Conservation (phyloP, 2,329 filamentous ascomycete species). For the Fusarium mexicanum region DNA sequence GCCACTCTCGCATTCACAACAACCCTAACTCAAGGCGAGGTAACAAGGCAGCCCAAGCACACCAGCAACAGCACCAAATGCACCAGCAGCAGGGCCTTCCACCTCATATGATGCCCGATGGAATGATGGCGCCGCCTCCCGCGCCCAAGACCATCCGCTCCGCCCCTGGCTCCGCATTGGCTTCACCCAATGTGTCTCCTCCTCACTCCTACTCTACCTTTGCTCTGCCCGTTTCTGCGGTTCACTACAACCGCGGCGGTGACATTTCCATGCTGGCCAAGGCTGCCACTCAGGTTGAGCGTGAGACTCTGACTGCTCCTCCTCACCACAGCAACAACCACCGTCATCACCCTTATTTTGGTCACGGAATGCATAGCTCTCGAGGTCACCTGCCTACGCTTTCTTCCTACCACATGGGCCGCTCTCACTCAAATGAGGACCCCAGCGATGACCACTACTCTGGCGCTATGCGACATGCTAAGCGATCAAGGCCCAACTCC, state of each 20-base stretch:
- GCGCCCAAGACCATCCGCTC: slow-evolving; percentile 85
- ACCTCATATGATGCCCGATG: slow-evolving; percentile 62
- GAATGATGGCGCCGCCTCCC: slow-evolving; percentile 81
- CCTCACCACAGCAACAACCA: slow-evolving; percentile 54
- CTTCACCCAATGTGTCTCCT: slow-evolving; percentile 95
- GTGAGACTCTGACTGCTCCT: slow-evolving; percentile 59
- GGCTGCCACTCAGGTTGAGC: slow-evolving; percentile 69
- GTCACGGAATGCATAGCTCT: slow-evolving; percentile 57
- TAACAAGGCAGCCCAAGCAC: slow-evolving; percentile 74
- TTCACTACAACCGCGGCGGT: slow-evolving; percentile 60
- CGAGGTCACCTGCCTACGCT: slow-evolving; percentile 77
- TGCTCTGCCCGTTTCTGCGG: slow-evolving; percentile 61
- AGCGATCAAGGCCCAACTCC: slow-evolving; percentile 91
- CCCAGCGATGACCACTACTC: slow-evolving; percentile 80
- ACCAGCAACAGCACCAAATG: slow-evolving; percentile 50
- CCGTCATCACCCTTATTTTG: slow-evolving; percentile 65
- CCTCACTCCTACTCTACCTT: slow-evolving; percentile 87
- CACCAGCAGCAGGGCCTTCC: slow-evolving; percentile 52
- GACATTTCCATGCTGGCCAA: slow-evolving; percentile 70
- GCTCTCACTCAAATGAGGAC: slow-evolving; percentile 84
- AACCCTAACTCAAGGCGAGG: slow-evolving; percentile 96
- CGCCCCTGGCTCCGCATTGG: slow-evolving; percentile 84
- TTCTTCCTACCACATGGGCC: slow-evolving; percentile 92
- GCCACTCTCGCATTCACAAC: slow-evolving; percentile 98
- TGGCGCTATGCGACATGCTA: slow-evolving; percentile 74